Percentiles rank a stretch among this genome's conserved stretches.
Conservation (phyloP, 2,329 filamentous ascomycete species). For the Raffaelea ambrosiae region DNA sequence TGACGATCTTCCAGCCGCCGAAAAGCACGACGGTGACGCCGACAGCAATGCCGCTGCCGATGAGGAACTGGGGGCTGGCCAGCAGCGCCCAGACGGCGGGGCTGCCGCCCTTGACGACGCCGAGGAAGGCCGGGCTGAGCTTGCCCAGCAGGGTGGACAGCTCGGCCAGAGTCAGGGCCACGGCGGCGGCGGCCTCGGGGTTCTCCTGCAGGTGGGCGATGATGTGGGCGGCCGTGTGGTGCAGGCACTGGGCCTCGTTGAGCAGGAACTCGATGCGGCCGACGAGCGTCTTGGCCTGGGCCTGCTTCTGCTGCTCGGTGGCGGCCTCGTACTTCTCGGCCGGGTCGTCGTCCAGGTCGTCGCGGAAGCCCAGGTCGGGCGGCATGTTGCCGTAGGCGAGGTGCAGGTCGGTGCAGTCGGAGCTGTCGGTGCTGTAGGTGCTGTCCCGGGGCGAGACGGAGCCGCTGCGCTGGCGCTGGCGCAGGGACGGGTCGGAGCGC, state of each 20-base stretch:
- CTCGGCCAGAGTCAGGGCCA: constrained; percentile 86
- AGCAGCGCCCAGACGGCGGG: constrained; percentile 82
- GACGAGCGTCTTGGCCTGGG: constrained; percentile 47
- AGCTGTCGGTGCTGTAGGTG: neutral
- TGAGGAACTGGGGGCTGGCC: constrained; percentile 86
- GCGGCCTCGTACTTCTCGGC: constrained; percentile 28
- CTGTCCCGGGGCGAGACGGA: neutral
- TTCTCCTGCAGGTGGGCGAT: constrained; percentile 64
- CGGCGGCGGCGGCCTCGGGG: constrained; percentile 86
- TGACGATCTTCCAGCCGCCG: constrained; percentile 95
- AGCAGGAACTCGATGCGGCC: constrained; percentile 67
- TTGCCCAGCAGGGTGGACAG: constrained; percentile 75
- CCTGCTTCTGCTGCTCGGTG: constrained; percentile 47
- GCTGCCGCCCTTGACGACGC: constrained; percentile 67
- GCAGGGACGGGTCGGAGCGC: constrained; percentile 30
- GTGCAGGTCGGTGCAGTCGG: constrained; percentile 62
- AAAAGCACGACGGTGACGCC: constrained; percentile 95
- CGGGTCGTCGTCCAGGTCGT: constrained; percentile 20
- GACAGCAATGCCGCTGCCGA: constrained; percentile 79
- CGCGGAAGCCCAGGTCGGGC: constrained; percentile 49
- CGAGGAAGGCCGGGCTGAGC: constrained; percentile 73
- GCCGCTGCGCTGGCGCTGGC: constrained; percentile 6
- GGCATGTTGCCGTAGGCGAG: constrained; percentile 82
- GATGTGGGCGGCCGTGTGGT: constrained; percentile 73
- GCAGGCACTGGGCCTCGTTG: constrained; percentile 80